Evolutionary conservation across 1,139 yeast species (phyloP).

Genomic region (Ashbya aceris): DNA sequence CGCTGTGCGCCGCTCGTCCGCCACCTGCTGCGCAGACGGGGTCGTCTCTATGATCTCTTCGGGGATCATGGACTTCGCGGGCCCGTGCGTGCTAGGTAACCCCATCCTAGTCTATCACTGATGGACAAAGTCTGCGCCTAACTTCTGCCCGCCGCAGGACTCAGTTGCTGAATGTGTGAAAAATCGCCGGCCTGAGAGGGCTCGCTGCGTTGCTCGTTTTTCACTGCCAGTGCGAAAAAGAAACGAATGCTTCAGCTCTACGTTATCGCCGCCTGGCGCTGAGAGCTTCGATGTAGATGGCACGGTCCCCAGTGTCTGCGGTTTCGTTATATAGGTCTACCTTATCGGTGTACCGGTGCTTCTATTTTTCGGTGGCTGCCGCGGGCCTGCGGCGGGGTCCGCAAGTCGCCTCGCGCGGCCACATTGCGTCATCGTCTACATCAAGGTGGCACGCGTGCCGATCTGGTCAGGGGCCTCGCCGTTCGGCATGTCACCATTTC

Average conservation of each 20-base stretch:
- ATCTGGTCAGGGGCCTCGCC: constrained; percentile 76
- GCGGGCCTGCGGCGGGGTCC: too few species aligned
- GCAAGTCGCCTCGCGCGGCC: too few species aligned
- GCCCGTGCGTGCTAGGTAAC: background rate
- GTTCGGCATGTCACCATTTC: constrained; percentile 86
- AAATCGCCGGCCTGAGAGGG: too few species aligned
- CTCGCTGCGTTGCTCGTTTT: background rate
- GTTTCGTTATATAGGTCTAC: too few species aligned
- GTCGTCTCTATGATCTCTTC: constrained; percentile 6
- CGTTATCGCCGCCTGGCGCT: too few species aligned
- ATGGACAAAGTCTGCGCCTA: too few species aligned
- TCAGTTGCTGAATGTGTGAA: too few species aligned
- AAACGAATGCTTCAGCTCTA: too few species aligned
- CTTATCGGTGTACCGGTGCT: background rate
- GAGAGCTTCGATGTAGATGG: too few species aligned
- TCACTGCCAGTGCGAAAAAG: background rate
- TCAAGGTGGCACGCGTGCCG: constrained; percentile 75
- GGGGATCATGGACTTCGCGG: constrained; percentile 7
- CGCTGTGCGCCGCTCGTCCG: background rate
- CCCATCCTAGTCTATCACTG: background rate
- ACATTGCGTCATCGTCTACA: constrained; percentile 30
- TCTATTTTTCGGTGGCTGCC: background rate
- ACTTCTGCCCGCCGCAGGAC: too few species aligned
- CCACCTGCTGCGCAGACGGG: constrained; percentile 6
- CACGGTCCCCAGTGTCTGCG: too few species aligned